Evolutionary conservation across 1,284 basidiomycete species (phyloP), one percentile per base, ranked within the genome.

Genomic region (Sphagnurus paluster): DNA sequence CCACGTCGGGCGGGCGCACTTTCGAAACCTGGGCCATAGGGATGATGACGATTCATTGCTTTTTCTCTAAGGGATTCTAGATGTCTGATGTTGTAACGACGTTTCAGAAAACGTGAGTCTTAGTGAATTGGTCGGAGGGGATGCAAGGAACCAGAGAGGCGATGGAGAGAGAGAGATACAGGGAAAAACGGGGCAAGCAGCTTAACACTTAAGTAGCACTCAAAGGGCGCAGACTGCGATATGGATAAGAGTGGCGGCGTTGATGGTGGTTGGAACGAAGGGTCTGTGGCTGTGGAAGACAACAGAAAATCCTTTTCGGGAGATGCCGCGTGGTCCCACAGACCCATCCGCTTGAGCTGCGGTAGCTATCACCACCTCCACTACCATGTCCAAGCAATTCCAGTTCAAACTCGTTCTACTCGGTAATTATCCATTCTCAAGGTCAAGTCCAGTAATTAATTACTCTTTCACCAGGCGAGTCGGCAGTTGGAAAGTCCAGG

Each of bases 401-500:
- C 88, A 90, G 70, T 90, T 90, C 72, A 96, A 96, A 68, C 87
- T 96, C 56, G 93, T 96, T 48, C 80, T 96, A 30, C 81, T 96
- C 50, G 93, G 93, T 93, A 41, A 53, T 76, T 67, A 7, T 24
- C 25, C 25, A 39, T 2, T n/a, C n/a, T n/a, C n/a, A n/a, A 23
- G 30, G 25, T 42, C 19, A 28, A 19, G 14, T 36, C 25, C 13
- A 25, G 43, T 59, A 33, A 43, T 42, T 34, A 25, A 28, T 50
- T 14, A 28, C 49, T 26, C 21, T 33, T 8, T 29, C 44, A 2
- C n/a, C 62, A 92, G 93, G 95, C 61, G 95, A 98, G 73, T 96
- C 93, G 36, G 94, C 96, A 36, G 95, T 98, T 35, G 95, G 95
- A 48, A 98, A 98, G 79, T 97, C 93, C 52, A 90, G 88, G 89